Conservation (phyloP, 2,329 filamentous ascomycete genomes). For the Thermochaetoides dissita region DNA sequence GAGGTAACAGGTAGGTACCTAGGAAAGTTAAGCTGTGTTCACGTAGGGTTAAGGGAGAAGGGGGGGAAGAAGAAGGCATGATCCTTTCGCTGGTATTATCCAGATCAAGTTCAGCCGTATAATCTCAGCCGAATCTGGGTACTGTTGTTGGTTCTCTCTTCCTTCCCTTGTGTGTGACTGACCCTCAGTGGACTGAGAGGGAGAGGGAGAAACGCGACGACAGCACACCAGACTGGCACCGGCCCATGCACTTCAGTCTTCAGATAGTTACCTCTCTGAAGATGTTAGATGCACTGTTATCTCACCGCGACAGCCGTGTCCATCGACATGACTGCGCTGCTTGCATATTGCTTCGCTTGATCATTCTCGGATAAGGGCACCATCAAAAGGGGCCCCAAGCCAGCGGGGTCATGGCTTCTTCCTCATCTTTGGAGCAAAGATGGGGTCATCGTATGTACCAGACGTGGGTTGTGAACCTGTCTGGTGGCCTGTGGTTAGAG, state of each 20-base stretch:
- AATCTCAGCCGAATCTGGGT: slow-evolving; percentile 22
- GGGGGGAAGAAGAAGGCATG: slow-evolving; percentile 54
- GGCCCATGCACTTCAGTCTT: slow-evolving; percentile 19
- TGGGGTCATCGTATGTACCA: too few relatives aligned
- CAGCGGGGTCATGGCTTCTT: too few relatives aligned
- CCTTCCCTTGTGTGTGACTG: slow-evolving; percentile 1
- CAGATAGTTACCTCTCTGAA: slow-evolving; percentile 21
- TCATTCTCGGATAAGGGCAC: too few relatives aligned
- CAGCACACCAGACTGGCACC: slow-evolving; percentile 18
- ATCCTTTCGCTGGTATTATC: slow-evolving; percentile 70
- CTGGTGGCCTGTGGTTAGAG: too few relatives aligned
- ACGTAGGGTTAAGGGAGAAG: slow-evolving; percentile 16
- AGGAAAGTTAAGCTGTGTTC: too few relatives aligned
- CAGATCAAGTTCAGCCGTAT: slow-evolving; percentile 28
- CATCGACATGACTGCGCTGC: too few relatives aligned
- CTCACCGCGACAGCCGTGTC: too few relatives aligned
- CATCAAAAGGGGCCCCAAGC: too few relatives aligned
- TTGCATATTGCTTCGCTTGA: too few relatives aligned
- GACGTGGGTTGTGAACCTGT: too few relatives aligned
- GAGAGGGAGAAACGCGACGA: not conserved
- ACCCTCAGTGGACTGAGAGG: not conserved
- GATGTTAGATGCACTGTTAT: slow-evolving; percentile 4
- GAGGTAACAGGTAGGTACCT: slow-evolving; percentile 7
- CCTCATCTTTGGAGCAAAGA: too few relatives aligned
- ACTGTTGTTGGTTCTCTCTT: not conserved